Evolutionary conservation across 192 early-diverging fungal species (phyloP).

Genomic region (Backusella circina): DNA sequence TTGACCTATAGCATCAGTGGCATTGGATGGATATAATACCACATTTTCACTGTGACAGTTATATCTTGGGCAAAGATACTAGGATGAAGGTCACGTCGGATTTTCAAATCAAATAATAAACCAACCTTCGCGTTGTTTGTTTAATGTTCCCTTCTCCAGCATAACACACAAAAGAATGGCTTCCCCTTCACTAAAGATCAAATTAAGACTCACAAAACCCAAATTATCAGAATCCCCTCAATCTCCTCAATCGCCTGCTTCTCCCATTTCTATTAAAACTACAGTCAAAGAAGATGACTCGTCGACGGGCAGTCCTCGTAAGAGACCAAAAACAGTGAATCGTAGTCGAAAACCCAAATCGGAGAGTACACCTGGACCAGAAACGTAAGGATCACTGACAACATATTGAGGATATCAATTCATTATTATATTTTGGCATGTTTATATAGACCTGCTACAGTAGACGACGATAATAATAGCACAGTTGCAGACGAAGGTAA

Average conservation of each 20-base stretch:
- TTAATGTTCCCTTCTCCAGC: not conserved
- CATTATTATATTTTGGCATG: not conserved
- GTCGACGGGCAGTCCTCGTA: not conserved
- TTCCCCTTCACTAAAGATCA: constrained; percentile 11
- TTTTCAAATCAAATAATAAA: not conserved
- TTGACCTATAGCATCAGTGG: too few species aligned
- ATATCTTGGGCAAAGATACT: too few species aligned
- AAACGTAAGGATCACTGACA: not conserved
- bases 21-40: too few species aligned
- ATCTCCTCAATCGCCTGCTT: not conserved
- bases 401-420: too few species aligned
- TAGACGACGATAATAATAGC: constrained; percentile 5
- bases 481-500: constrained; percentile 13
- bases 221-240: constrained; percentile 7
- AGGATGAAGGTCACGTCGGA: not conserved
- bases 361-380: not conserved
- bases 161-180: constrained; percentile 3
- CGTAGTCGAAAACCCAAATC: constrained; percentile 10
- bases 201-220: constrained; percentile 4
- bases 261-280: constrained; percentile 1
- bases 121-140: not conserved
- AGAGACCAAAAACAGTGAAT: not conserved
- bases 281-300: not conserved
- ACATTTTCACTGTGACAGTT: too few species aligned
- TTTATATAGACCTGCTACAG: not conserved